These are phyloP conservation scores for Pseudocercospora vitis DNA, from an alignment of 2,329 filamentous ascomycete species.

Conservation along the genomic window DNA sequence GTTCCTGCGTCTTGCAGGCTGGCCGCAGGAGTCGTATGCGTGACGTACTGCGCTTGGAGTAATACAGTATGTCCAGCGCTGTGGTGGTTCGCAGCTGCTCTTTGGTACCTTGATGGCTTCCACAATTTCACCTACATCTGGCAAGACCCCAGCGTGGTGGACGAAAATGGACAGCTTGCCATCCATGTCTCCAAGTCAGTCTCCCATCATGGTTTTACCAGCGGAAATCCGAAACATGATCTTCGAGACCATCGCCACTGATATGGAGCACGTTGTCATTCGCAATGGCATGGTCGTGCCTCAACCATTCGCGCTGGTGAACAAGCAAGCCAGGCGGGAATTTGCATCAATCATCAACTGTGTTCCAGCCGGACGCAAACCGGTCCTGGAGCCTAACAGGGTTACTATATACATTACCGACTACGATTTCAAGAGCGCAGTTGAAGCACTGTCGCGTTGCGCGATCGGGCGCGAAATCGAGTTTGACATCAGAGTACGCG, in stretches of 20 bases:
- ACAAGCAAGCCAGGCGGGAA: constrained; percentile 16
- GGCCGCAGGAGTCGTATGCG: neutral
- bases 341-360: constrained; percentile 14
- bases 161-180: neutral
- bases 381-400: constrained; percentile 3
- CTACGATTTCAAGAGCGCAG: constrained; percentile 16
- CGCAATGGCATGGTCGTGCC: constrained; percentile 13
- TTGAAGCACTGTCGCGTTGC: constrained; percentile 12
- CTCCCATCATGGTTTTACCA: constrained; percentile 20
- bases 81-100: neutral
- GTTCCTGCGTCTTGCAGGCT: too few relatives aligned
- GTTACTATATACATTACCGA: constrained; percentile 14
- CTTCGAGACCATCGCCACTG: constrained; percentile 25
- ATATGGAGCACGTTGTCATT: constrained; percentile 14
- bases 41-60: constrained; percentile 1
- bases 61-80: neutral
- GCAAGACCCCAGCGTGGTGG: constrained; percentile 10
- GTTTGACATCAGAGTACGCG: constrained; percentile 14
- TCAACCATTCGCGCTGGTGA: constrained; percentile 17
- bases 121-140: neutral
- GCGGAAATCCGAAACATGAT: constrained; percentile 31
- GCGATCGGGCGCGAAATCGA: constrained; percentile 1
- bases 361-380: neutral
- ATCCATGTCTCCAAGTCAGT: neutral
- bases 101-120: neutral